Base-by-base conservation (phyloP, 2,329 filamentous ascomycete genomes). In the Lachnellula hyalina region DNA sequence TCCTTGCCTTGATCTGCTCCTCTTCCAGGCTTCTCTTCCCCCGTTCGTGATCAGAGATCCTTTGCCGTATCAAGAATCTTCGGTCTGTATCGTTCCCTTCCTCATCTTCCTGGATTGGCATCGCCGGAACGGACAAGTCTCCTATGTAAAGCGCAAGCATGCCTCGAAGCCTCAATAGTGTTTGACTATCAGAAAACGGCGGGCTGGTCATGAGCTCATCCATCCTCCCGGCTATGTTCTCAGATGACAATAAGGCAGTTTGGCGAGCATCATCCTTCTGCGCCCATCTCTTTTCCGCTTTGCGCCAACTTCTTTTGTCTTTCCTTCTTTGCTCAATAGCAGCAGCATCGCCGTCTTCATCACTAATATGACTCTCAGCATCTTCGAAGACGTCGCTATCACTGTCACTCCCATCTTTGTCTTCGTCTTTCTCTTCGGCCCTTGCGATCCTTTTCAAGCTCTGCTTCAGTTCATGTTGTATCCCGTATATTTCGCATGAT, bases 401-500 rank as follows among this genome's bases (percentile, higher is more conserved):
- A 5, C 53, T 53, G 8, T 55, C 56, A 21, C 34, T 54, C 14
- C 50, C 49, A 5, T 59, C 51, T 7, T 61, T 59, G 14, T 67
- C 64, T 23, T 58, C 52, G 8, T 66, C 55, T 6, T 49, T 51
- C 9, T 73, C 69, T 9, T 67, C 69, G 4, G 61, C 65, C 25
- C 56, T 53, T n/a, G 49, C 53, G 11, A 78, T 61, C 11, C 65
- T 68, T 52, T 74, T 68, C 38, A 80, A 65, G 11, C 71, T 77
- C 49, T 68, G 66, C 52, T 70, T 73, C 65, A 80, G 80, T 73
- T 84, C 84, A 47, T 82, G 76, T 65, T 89, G 82, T 1, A 85
- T 76, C 58, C 87, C 83, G 68, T 90, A 92, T 50, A 96, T 80
- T 81, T 94, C 93, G 46, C 90, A 81, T 48, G 84, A 84, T 63